Conservation (phyloP, 2,329 filamentous ascomycete genomes). For the Penicillium polonicum region DNA sequence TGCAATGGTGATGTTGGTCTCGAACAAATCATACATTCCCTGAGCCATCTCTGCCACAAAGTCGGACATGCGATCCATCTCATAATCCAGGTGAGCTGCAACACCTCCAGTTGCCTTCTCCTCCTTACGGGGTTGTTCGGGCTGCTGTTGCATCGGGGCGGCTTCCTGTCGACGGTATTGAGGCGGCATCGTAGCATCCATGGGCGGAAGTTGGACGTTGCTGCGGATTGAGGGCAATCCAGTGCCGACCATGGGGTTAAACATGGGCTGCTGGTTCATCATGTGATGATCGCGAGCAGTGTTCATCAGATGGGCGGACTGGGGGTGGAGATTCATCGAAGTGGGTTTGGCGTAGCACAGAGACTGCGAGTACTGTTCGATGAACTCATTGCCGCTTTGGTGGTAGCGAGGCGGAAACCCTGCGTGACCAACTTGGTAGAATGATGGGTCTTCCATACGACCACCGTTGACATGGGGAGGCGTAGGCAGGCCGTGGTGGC, state of each 20-base stretch:
- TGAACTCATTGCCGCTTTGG: slow-evolving; percentile 46
- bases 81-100: slow-evolving; percentile 91
- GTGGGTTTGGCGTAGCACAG: slow-evolving; percentile 40
- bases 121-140: slow-evolving; percentile 52
- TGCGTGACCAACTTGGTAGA: slow-evolving; percentile 40
- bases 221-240: slow-evolving; percentile 42
- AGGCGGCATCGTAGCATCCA: slow-evolving; percentile 42
- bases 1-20: slow-evolving; percentile 56
- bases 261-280: slow-evolving; percentile 38
- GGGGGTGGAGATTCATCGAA: slow-evolving; percentile 35
- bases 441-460: slow-evolving; percentile 42
- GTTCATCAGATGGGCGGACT: slow-evolving; percentile 32
- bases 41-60: slow-evolving; percentile 89
- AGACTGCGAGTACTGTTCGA: slow-evolving; percentile 48
- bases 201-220: slow-evolving; percentile 41
- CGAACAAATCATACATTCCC: slow-evolving; percentile 64
- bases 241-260: slow-evolving; percentile 34
- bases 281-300: slow-evolving; percentile 36
- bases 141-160: slow-evolving; percentile 33
- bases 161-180: slow-evolving; percentile 45
- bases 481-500: slow-evolving; percentile 42
- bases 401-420: slow-evolving; percentile 45
- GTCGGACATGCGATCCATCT: slow-evolving; percentile 93
- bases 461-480: slow-evolving; percentile 42
- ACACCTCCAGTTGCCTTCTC: slow-evolving; percentile 78